These are phyloP conservation scores for Porcisia hertigi DNA, from an alignment of 208 protist species.

Conservation along the genomic window DNA sequence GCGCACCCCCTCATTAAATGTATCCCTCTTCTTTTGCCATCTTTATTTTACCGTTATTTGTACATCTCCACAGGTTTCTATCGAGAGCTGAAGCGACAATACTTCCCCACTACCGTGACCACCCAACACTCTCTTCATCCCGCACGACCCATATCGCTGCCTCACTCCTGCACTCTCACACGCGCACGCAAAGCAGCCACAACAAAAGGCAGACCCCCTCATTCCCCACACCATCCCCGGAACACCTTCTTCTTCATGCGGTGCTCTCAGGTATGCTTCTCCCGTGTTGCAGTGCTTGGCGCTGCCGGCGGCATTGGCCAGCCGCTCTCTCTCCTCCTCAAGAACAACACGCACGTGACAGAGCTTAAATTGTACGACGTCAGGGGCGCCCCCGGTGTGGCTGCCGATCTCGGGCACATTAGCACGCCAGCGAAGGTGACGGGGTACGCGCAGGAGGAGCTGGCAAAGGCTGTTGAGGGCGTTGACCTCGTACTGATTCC, in stretches of 20 bases:
- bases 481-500: conserved; percentile 93
- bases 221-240: not conserved
- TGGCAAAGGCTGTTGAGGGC: conserved; percentile 73
- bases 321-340: conserved; percentile 95
- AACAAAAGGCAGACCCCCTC: not conserved
- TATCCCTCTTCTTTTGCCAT: not conserved
- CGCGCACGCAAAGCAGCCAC: no score
- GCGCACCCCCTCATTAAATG: no score
- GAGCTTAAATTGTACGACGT: conserved; percentile 92
- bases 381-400: conserved; percentile 75
- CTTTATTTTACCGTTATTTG: not conserved
- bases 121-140: not conserved
- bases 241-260: conserved; percentile 16
- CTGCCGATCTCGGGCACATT: conserved; percentile 91
- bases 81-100: not conserved
- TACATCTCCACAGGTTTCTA: not conserved
- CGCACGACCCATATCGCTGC: not conserved
- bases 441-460: conserved; percentile 74
- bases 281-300: conserved; percentile 91
- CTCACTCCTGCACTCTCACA: not conserved
- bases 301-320: conserved; percentile 96
- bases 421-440: conserved; percentile 74
- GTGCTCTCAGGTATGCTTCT: conserved; percentile 28
- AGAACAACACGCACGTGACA: conserved; percentile 73
- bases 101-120: not conserved